These are phyloP conservation scores for Fonsecaea pedrosoi DNA, from an alignment of 2,329 filamentous ascomycete species.

Conservation along the genomic window DNA sequence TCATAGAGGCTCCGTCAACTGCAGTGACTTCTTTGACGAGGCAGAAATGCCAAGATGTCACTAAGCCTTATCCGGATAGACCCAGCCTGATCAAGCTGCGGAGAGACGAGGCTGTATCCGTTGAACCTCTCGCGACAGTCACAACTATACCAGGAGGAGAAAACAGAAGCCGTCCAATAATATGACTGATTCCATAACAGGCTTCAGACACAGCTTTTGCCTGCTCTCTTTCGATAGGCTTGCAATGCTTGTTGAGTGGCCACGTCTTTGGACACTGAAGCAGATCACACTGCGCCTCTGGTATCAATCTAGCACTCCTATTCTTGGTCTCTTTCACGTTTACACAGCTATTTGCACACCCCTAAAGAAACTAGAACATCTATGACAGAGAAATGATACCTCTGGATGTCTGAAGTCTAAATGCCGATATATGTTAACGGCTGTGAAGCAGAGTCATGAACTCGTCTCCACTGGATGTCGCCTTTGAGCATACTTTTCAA, in stretches of 20 bases:
- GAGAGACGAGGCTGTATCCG: slow-evolving; percentile 1
- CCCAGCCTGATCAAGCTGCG: slow-evolving; percentile 1
- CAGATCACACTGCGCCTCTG: background rate
- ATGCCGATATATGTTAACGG: background rate
- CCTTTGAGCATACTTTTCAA: background rate
- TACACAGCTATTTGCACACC: background rate
- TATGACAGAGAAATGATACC: too few species aligned
- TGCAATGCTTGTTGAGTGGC: background rate
- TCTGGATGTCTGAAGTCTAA: background rate
- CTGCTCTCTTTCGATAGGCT: background rate
- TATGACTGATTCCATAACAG: background rate
- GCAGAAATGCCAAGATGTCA: background rate
- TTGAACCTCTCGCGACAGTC: background rate
- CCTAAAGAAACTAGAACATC: background rate
- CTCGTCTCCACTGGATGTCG: background rate
- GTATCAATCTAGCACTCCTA: background rate
- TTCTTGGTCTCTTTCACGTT: background rate
- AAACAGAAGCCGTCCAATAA: background rate
- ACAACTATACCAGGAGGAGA: background rate
- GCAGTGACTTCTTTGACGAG: slow-evolving; percentile 7
- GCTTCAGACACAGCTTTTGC: background rate
- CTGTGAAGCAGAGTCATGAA: background rate
- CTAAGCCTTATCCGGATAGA: slow-evolving; percentile 1
- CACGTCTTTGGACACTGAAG: background rate
- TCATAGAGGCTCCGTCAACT: background rate